These are phyloP conservation scores for Epipyxis sp. DNA, from an alignment of 108 stramenopile species.

Conservation along the genomic window DNA sequence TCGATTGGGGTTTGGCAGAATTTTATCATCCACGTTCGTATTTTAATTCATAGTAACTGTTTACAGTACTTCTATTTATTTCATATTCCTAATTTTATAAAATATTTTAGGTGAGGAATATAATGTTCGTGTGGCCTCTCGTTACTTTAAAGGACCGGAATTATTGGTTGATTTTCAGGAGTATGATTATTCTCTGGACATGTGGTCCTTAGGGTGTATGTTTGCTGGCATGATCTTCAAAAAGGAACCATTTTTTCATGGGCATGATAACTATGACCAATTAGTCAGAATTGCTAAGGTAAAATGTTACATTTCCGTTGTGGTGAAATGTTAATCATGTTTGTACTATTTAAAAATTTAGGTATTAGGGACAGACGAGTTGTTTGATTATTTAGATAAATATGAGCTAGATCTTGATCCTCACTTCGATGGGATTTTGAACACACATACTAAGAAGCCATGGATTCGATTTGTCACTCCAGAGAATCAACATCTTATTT, in stretches of 20 bases:
- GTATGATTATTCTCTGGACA: constrained; percentile 98
- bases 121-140: constrained; percentile 98
- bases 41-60: background rate
- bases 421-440: constrained; percentile 93
- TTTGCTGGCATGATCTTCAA: constrained; percentile 99
- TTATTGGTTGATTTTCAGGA: constrained; percentile 98
- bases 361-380: constrained; percentile 90
- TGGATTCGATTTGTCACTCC: constrained; percentile 95
- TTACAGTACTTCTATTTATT: background rate
- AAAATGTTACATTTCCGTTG: background rate
- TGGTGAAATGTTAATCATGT: background rate
- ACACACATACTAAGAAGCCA: constrained; percentile 89
- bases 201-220: constrained; percentile 99
- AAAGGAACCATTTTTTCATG: constrained; percentile 90
- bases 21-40: constrained; percentile 83
- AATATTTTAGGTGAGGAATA: constrained; percentile 79
- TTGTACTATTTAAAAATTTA: background rate
- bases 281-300: constrained; percentile 94
- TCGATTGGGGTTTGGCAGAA: constrained; percentile 99
- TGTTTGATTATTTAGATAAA: constrained; percentile 87
- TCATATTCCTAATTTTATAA: background rate
- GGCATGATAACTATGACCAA: constrained; percentile 99
- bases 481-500: constrained; percentile 94
- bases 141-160: constrained; percentile 99
- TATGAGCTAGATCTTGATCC: constrained; percentile 96